phyloP scores from a whole-genome alignment of 2,329 filamentous ascomycete species.

The Escovopsis weberi region DNA sequence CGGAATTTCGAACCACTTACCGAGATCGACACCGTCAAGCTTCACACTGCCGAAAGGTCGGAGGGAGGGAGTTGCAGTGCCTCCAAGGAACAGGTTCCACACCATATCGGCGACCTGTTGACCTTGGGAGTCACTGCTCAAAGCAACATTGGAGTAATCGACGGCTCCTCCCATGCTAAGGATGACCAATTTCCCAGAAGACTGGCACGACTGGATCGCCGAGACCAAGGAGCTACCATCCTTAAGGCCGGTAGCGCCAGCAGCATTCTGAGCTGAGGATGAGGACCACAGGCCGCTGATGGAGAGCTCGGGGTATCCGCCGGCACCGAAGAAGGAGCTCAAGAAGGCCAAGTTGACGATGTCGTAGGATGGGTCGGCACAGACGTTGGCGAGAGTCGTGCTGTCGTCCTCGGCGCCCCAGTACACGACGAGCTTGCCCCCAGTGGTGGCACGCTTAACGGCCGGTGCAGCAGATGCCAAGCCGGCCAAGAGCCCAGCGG shows the following conservation, averaged over 20 bases:
- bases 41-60: slow-evolving; percentile 52
- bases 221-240: slow-evolving; percentile 8
- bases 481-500: slow-evolving; percentile 5
- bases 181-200: slow-evolving; percentile 51
- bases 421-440: slow-evolving; percentile 10
- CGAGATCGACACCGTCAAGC: slow-evolving; percentile 60
- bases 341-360: slow-evolving; percentile 12
- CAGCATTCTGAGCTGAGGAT: slow-evolving; percentile 6
- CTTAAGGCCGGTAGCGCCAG: slow-evolving; percentile 10
- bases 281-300: slow-evolving; percentile 4
- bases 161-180: slow-evolving; percentile 55
- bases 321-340: slow-evolving; percentile 8
- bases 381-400: slow-evolving; percentile 8
- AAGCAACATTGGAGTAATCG: slow-evolving; percentile 51
- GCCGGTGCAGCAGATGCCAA: slow-evolving; percentile 4
- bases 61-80: slow-evolving; percentile 25
- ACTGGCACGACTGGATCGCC: slow-evolving; percentile 41
- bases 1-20: background rate
- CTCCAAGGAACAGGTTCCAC: slow-evolving; percentile 51
- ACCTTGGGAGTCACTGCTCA: slow-evolving; percentile 29
- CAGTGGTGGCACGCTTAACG: slow-evolving; percentile 3
- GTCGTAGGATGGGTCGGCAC: slow-evolving; percentile 9
- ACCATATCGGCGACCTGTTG: slow-evolving; percentile 41
- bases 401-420: slow-evolving; percentile 10
- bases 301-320: slow-evolving; percentile 4